Base-by-base conservation (phyloP, 352 stramenopile species). In the Pythium graminicola region DNA sequence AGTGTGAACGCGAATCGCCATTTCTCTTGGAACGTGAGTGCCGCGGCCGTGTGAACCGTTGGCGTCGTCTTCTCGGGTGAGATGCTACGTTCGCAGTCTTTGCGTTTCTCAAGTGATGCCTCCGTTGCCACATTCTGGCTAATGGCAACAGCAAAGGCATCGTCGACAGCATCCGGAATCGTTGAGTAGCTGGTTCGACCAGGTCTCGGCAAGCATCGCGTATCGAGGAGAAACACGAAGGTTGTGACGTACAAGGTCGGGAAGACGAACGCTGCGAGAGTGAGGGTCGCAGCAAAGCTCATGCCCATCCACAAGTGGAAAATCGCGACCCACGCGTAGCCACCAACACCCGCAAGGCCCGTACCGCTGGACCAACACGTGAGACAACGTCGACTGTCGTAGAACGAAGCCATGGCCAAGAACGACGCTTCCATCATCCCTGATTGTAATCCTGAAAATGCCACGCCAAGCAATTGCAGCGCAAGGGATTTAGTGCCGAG, bases 361-460 rank as follows among this genome's bases (percentile, higher is more conserved):
- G 93, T 98, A 19, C 93, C 90, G 47, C 85, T 96, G 16, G 86
- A 90, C 83, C 91, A 98, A 49, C 76, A 93, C 43, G 89, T 97
- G 13, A 98, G 68, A 29, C 81, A 90, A 27, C 54, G 70, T 6
- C 71, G 71, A 33, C 74, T 86, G 35, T 91, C 57, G 57, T 93
- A 96, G 61, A 86, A 83, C 4, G 84, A 82, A 7, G 86, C 70
- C 71, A 95, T 83, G 17, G 84, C 85, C 14, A 97, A 72, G 63
- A 95, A 95, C 32, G 78, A 93, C 16, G 88, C 73, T 56, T 97
- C 88, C 64, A 93, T 93, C 68, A 97, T 88, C 5, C 81, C 86
- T 1, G 75, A 91, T 60, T 96, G 86, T 5, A 95, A 44, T 0
- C 83, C 78, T 0, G 84, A 86, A 48, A 97, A 86, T 8, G 76